These are phyloP conservation scores for Trypanosoma theileri DNA, from an alignment of 208 protist species.

Conservation along the genomic window DNA sequence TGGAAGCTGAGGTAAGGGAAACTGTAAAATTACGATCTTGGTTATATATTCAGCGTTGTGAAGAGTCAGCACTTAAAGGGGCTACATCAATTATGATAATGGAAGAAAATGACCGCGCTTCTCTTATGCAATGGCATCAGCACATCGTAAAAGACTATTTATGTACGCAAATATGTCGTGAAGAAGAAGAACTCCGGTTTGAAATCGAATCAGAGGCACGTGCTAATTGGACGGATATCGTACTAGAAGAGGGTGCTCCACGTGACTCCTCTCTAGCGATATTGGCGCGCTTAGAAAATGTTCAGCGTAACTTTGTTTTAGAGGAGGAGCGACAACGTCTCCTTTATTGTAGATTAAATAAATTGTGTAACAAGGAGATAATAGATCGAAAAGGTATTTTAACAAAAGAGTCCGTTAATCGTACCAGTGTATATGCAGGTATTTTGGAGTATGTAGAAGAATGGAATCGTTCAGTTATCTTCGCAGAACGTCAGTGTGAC, in stretches of 20 bases:
- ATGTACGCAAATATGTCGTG: slow-evolving; percentile 1
- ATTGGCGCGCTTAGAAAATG: neutral
- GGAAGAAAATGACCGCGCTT: slow-evolving; percentile 10
- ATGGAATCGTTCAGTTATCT: slow-evolving; percentile 27
- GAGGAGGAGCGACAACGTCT: slow-evolving; percentile 5
- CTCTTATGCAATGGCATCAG: slow-evolving; percentile 9
- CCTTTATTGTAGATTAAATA: neutral
- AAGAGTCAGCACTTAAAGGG: neutral
- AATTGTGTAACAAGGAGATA: slow-evolving; percentile 7
- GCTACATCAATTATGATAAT: slow-evolving; percentile 14
- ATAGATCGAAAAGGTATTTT: neutral
- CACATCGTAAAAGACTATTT: neutral
- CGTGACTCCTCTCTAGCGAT: neutral
- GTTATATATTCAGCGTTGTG: neutral
- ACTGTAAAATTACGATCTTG: neutral
- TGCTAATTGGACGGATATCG: slow-evolving; percentile 21
- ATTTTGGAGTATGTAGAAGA: slow-evolving; percentile 26
- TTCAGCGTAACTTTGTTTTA: slow-evolving; percentile 1
- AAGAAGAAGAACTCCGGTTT: slow-evolving; percentile 20
- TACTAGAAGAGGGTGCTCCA: slow-evolving; percentile 9
- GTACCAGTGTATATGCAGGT: slow-evolving; percentile 6
- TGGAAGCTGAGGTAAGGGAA: slow-evolving; percentile 28
- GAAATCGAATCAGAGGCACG: slow-evolving; percentile 27
- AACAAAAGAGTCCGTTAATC: slow-evolving; percentile 1
- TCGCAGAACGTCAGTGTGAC: slow-evolving; percentile 4